A percentile compares a stretch with the other conserved stretches of the same genome.
Conservation (phyloP, 2,329 filamentous ascomycete species). For the Aspergillus novofumigatus region DNA sequence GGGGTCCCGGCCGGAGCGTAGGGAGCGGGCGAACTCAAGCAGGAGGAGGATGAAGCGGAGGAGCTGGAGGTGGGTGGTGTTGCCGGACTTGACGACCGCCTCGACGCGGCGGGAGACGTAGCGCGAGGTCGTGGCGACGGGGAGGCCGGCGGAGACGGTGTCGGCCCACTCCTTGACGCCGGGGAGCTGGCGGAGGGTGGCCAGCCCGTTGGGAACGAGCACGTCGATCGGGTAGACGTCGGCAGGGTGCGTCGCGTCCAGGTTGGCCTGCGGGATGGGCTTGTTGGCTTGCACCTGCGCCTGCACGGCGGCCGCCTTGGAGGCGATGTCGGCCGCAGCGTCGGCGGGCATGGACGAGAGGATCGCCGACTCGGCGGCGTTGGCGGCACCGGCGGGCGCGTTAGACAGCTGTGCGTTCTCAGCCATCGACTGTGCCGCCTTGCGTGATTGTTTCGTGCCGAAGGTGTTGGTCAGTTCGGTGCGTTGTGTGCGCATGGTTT, state of each 20-base stretch:
- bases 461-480: conserved; percentile 47
- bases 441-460: conserved; percentile 48
- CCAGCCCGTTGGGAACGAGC: conserved; percentile 39
- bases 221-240: conserved; percentile 44
- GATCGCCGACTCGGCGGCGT: conserved; percentile 41
- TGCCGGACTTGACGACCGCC: conserved; percentile 34
- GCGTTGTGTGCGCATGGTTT: conserved; percentile 36
- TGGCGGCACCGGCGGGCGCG: conserved; percentile 31
- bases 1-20: conserved; percentile 26
- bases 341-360: conserved; percentile 39
- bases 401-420: conserved; percentile 46
- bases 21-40: conserved; percentile 38
- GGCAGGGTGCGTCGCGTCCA: conserved; percentile 39
- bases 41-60: conserved; percentile 44
- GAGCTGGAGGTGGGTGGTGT: conserved; percentile 40
- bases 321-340: conserved; percentile 25
- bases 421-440: conserved; percentile 44
- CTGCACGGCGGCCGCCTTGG: conserved; percentile 33
- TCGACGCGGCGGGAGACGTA: conserved; percentile 44
- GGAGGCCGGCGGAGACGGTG: conserved; percentile 30
- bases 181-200: conserved; percentile 41
- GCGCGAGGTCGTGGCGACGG: conserved; percentile 38
- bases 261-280: conserved; percentile 42
- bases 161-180: conserved; percentile 41
- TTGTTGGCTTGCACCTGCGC: conserved; percentile 44